Percentiles rank a stretch among this genome's conserved stretches.
Evolutionary conservation across 208 protist species (phyloP).

Genomic region (Leishmania major): DNA sequence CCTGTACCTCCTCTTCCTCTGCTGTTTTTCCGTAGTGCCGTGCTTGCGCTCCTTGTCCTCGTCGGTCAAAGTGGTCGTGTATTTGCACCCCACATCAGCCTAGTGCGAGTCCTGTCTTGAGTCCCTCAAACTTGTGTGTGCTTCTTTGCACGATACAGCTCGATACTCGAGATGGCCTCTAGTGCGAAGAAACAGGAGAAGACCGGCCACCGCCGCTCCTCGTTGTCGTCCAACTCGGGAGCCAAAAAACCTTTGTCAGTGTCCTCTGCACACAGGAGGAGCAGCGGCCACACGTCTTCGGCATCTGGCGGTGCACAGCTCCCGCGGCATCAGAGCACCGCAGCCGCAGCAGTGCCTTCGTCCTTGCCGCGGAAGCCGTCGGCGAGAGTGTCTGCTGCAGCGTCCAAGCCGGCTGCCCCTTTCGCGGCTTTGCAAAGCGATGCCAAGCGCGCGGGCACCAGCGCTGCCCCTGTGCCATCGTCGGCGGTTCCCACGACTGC

Average conservation of each 20-base stretch:
- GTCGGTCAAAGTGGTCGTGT: neutral
- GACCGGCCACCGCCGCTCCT: conserved; percentile 25
- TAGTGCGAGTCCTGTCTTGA: neutral
- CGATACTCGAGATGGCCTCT: conserved; percentile 11
- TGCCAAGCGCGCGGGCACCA: neutral
- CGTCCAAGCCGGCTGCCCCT: neutral
- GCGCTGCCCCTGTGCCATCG: conserved; percentile 1
- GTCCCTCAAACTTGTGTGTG: neutral
- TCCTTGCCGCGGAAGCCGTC: neutral
- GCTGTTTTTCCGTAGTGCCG: neutral
- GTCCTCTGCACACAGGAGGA: neutral
- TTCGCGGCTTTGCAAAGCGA: neutral
- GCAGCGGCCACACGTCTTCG: conserved; percentile 3
- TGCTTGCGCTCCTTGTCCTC: neutral
- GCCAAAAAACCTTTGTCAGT: conserved; percentile 6
- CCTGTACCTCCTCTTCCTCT: neutral
- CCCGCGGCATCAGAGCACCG: conserved; percentile 1
- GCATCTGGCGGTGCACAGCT: neutral
- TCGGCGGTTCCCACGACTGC: neutral
- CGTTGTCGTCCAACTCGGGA: conserved; percentile 5
- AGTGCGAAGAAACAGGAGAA: conserved; percentile 15
- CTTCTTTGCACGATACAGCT: neutral
- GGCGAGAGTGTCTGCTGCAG: neutral
- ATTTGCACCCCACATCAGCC: neutral
- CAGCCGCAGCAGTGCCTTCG: neutral